phyloP scores from a whole-genome alignment of 768 basidiomycete genomes.

The Mycena haematopus region DNA sequence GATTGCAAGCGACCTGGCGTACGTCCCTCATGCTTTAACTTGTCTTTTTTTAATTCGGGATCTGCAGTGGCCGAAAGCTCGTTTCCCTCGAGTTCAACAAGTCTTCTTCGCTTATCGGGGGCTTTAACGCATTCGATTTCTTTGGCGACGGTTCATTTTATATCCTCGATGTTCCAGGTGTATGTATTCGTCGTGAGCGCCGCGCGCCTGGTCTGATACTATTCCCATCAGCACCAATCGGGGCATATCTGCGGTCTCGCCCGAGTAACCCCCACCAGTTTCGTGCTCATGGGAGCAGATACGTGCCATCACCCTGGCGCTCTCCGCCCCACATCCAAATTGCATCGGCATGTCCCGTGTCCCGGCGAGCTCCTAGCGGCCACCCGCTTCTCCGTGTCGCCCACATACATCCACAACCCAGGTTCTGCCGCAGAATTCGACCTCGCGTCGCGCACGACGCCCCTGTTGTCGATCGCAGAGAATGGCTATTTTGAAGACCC shows the following conservation, averaged over 20 bases:
- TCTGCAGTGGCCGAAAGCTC: constrained; percentile 12
- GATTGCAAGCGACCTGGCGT: neutral
- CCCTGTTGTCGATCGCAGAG: constrained; percentile 1
- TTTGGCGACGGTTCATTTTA: constrained; percentile 28
- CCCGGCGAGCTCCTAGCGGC: neutral
- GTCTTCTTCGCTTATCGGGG: constrained; percentile 10
- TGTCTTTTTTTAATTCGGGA: neutral
- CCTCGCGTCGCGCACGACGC: constrained; percentile 17
- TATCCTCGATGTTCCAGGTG: constrained; percentile 27
- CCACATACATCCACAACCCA: constrained; percentile 6
- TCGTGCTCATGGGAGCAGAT: neutral
- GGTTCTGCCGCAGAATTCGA: constrained; percentile 15
- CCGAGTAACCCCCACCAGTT: neutral
- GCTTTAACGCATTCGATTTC: constrained; percentile 24
- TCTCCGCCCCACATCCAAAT: neutral
- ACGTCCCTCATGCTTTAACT: neutral
- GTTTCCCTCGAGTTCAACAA: constrained; percentile 12
- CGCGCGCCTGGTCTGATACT: neutral
- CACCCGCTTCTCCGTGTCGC: neutral
- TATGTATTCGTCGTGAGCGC: neutral
- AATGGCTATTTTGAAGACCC: constrained; percentile 15
- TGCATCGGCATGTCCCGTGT: constrained; percentile 11
- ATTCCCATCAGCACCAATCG: neutral
- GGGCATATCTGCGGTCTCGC: neutral
- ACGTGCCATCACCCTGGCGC: constrained; percentile 20